Conservation (phyloP, 345 rosid genomes). For the Citrus inodora region DNA sequence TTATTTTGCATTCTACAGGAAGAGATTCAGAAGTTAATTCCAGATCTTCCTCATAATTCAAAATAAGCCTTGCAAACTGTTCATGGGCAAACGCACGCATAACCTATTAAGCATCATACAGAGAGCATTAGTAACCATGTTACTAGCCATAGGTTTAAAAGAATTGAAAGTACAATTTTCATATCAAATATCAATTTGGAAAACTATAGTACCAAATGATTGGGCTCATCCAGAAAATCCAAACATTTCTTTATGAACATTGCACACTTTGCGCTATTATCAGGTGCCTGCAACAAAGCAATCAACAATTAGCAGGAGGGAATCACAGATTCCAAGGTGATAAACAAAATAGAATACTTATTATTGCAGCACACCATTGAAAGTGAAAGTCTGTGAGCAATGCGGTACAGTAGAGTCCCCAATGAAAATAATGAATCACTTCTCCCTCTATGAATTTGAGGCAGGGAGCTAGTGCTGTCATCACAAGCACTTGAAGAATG, state of each 20-base stretch:
- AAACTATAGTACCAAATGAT: conserved; percentile 62
- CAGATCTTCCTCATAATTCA: conserved; percentile 59
- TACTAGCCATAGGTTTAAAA: background rate
- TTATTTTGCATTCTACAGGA: conserved; percentile 52
- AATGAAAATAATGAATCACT: conserved; percentile 74
- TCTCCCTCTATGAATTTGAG: conserved; percentile 57
- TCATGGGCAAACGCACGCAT: conserved; percentile 95
- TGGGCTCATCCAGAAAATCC: conserved; percentile 78
- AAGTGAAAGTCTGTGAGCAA: conserved; percentile 87
- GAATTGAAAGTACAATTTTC: background rate
- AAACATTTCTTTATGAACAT: conserved; percentile 74
- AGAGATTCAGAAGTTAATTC: conserved; percentile 58
- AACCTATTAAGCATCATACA: conserved; percentile 46
- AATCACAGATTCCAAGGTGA: conserved; percentile 10
- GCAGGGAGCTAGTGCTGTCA: conserved; percentile 51
- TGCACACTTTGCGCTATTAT: conserved; percentile 72
- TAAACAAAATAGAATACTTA: background rate
- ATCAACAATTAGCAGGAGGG: conserved; percentile 13
- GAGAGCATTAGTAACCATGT: conserved; percentile 10
- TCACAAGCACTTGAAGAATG: conserved; percentile 50
- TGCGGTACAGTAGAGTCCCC: conserved; percentile 88
- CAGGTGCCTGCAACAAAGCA: conserved; percentile 53
- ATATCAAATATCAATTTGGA: conserved; percentile 3
- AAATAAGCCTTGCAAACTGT: conserved; percentile 89
- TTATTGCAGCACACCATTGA: conserved; percentile 56